These are phyloP conservation scores for Amorphotheca resinae DNA, from an alignment of 495 filamentous ascomycete species.

Conservation along the genomic window DNA sequence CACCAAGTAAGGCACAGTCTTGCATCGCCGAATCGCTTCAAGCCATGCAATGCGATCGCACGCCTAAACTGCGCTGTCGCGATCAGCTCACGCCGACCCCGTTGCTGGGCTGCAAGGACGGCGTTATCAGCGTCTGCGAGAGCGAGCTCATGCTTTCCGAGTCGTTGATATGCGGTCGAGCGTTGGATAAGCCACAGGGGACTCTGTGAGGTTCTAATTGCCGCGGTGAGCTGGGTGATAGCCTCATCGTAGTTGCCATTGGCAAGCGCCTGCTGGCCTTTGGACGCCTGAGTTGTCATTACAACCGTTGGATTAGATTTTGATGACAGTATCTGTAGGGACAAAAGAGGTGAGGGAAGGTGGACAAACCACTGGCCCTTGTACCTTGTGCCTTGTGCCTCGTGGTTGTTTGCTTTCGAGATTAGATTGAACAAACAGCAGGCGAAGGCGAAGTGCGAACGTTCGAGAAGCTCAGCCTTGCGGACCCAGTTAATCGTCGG, in stretches of 20 bases:
- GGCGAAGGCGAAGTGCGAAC: background rate
- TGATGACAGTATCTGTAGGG: background rate
- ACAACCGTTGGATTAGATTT: background rate
- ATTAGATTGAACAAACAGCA: background rate
- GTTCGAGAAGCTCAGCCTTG: constrained; percentile 10
- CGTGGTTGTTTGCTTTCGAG: background rate
- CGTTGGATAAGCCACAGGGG: constrained; percentile 81
- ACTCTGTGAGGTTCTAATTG: constrained; percentile 51
- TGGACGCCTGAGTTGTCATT: constrained; percentile 34
- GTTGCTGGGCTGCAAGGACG: constrained; percentile 51
- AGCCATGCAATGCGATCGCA: constrained; percentile 56
- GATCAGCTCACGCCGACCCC: constrained; percentile 71
- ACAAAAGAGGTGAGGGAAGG: background rate
- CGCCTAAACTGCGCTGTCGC: constrained; percentile 70
- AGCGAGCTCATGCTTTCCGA: constrained; percentile 36
- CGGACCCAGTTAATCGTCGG: no score
- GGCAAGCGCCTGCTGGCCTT: constrained; percentile 52
- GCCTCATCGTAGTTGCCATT: constrained; percentile 52
- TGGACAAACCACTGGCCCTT: background rate
- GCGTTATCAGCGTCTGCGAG: constrained; percentile 74
- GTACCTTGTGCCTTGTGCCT: no score
- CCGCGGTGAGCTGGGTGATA: constrained; percentile 60
- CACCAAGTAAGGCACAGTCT: constrained; percentile 57
- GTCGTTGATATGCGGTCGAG: constrained; percentile 67
- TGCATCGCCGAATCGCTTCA: constrained; percentile 66